Conservation (phyloP, 179 eudicot genomes). For the Beta macrorhiza region DNA sequence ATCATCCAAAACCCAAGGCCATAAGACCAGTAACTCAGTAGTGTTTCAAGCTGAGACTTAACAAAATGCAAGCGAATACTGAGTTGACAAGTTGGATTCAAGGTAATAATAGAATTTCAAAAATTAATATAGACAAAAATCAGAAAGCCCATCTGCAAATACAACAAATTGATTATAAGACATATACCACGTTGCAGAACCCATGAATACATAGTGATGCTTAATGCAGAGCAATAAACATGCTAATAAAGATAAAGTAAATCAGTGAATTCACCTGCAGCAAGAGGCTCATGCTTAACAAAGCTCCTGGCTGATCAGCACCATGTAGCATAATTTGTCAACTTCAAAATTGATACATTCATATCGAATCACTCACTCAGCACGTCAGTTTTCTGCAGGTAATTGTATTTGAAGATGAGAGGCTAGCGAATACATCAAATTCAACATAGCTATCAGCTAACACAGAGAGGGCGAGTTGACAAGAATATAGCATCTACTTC, state of each 20-base stretch:
- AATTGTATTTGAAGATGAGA: constrained; percentile 2
- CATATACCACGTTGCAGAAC: not conserved
- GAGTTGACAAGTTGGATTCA: not conserved
- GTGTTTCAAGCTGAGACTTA: not conserved
- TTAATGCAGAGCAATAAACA: not conserved
- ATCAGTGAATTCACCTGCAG: constrained; percentile 18
- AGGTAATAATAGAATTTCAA: not conserved
- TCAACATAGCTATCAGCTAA: constrained; percentile 11
- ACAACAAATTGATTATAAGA: not conserved
- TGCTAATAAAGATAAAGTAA: constrained; percentile 1
- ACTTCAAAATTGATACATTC: not conserved
- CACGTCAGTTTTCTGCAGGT: constrained; percentile 18
- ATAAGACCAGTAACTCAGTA: not conserved
- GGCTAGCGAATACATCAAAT: constrained; percentile 11
- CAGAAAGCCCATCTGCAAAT: not conserved
- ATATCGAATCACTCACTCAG: not conserved
- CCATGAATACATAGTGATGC: not conserved
- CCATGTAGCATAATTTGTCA: constrained; percentile 1
- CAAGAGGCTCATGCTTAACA: constrained; percentile 1
- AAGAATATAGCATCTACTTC: not conserved
- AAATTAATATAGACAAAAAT: constrained; percentile 2
- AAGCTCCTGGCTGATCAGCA: constrained; percentile 3
- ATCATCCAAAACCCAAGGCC: not conserved
- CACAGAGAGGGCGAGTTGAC: not conserved
- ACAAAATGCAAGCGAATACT: not conserved